Conservation (phyloP, 1,139 yeast species). For the Tardiomyces depauwii region DNA sequence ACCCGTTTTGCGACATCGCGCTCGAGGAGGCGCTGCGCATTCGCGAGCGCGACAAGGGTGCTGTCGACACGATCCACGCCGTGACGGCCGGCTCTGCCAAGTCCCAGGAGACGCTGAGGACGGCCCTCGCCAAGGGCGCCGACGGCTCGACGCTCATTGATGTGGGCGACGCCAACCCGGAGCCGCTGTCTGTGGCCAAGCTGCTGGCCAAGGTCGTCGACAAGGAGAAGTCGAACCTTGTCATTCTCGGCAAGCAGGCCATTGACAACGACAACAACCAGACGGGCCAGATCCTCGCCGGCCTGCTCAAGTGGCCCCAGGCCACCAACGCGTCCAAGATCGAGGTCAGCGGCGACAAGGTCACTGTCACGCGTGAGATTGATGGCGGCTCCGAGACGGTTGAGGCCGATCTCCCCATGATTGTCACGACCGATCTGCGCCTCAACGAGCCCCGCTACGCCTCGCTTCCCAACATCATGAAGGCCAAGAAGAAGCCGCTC, state of each 20-base stretch:
- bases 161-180: constrained; percentile 56
- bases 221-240: constrained; percentile 59
- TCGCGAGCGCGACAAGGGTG: constrained; percentile 54
- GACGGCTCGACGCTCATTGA: constrained; percentile 78
- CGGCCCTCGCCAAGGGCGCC: constrained; percentile 91
- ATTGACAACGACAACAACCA: constrained; percentile 92
- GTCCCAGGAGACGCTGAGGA: constrained; percentile 78
- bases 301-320: constrained; percentile 92
- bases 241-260: constrained; percentile 90
- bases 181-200: constrained; percentile 89
- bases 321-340: constrained; percentile 95
- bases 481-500: constrained; percentile 94
- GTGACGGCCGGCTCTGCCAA: constrained; percentile 86
- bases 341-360: constrained; percentile 46
- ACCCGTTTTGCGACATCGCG: constrained; percentile 97
- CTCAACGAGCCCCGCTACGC: constrained; percentile 92
- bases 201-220: constrained; percentile 65
- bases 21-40: constrained; percentile 82
- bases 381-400: constrained; percentile 92
- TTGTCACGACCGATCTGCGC: constrained; percentile 87
- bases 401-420: constrained; percentile 66
- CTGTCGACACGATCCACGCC: constrained; percentile 78
- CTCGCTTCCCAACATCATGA: constrained; percentile 89
- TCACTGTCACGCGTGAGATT: constrained; percentile 78
- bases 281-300: constrained; percentile 97